Evolutionary conservation across 768 basidiomycete genomes (phyloP), one percentile per base, ranked within the genome.

Genomic region (Pleurotus pulmonarius): DNA sequence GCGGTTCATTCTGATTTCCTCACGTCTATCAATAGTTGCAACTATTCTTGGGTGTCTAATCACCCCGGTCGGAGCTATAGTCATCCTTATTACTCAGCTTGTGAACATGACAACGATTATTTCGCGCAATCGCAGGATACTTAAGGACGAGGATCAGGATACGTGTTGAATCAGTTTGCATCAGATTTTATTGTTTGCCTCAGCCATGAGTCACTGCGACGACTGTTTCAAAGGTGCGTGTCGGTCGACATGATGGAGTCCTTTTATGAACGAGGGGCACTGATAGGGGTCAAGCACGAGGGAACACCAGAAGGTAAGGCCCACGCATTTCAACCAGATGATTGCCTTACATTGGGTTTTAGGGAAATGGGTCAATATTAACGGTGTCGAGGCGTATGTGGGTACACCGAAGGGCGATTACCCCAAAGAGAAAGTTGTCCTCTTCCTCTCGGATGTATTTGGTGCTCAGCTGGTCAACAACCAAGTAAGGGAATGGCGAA

Each of bases 371-470:
- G 76, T 80, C 59, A 59, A 63, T 25, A 74, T 85, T 56, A 72
- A 67, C 18, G 83, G 81, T 2, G 72, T 84, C 45, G 64, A 69
- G 6, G 71, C 68, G 58, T 87, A 87, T 58, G 73, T 85, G 51
- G 78, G 79, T 1, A 82, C 78, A 1, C 86, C 86, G 11, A 66
- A 72, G 0, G 60, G 62, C 3, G 76, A 78, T 39, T 83, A 82
- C 57, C 67, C 77, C 55, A 80, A 82, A 67, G 74, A 80, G 60
- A 86, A 84, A 65, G 81, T 76, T 20, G 53, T 87, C 49, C 74
- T 87, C 29, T 81, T 73, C 71, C 64, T 86, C 22, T 56, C 80
- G 3, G 86, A 84, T 59, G 69, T 76, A 41, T 83, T 81, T 56
- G 85, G 83, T 7, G 61, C 76, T 25, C 69, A 78, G 22, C 67